Evolutionary conservation across 169 alveolate genomes (phyloP).

Genomic region (Plasmodium fragile): DNA sequence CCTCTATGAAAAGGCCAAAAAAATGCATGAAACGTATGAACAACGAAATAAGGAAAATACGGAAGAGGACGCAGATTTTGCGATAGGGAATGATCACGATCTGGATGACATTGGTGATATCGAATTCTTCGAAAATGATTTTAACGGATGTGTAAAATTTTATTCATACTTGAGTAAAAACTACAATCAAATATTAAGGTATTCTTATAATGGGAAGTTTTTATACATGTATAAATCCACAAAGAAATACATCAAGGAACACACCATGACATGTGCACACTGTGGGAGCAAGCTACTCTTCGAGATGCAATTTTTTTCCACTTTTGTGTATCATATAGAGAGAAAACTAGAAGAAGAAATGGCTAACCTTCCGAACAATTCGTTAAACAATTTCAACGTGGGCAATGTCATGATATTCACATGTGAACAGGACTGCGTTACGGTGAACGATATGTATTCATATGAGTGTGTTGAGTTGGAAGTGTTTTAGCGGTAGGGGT

Average conservation of each 20-base stretch:
- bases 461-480: conserved; percentile 64
- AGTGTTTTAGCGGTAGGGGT: conserved; percentile 24
- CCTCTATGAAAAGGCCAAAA: conserved; percentile 66
- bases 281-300: conserved; percentile 46
- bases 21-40: conserved; percentile 65
- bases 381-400: conserved; percentile 61
- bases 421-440: conserved; percentile 68
- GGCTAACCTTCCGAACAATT: conserved; percentile 6
- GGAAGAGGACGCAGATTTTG: conserved; percentile 16
- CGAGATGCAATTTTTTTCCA: conserved; percentile 65
- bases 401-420: conserved; percentile 68
- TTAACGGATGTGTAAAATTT: conserved; percentile 72
- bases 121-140: conserved; percentile 71
- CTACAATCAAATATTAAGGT: conserved; percentile 72
- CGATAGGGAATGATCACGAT: conserved; percentile 10
- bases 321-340: conserved; percentile 62
- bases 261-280: conserved; percentile 24
- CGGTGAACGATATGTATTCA: conserved; percentile 57
- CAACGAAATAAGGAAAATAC: conserved; percentile 11
- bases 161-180: conserved; percentile 69
- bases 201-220: conserved; percentile 67
- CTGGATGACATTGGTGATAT: conserved; percentile 6
- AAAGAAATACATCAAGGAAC: conserved; percentile 22
- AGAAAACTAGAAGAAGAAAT: conserved; percentile 18
- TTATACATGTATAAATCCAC: conserved; percentile 51